A percentile compares a stretch with the other conserved stretches of the same genome.
These are phyloP conservation scores for Calocybe gangraenosa DNA, from an alignment of 768 basidiomycete genomes.

Conservation along the genomic window DNA sequence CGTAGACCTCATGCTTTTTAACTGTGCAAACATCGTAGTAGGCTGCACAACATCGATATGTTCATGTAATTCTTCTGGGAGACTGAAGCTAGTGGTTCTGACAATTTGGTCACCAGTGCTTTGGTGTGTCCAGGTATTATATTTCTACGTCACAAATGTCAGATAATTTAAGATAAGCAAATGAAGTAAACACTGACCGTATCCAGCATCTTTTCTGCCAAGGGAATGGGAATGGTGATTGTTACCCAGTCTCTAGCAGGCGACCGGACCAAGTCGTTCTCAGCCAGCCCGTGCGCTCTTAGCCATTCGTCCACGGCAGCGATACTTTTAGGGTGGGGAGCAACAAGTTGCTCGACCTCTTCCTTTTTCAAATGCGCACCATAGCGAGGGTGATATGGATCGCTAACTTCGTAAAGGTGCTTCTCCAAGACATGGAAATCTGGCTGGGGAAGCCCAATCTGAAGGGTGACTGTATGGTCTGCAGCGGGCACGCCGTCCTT, in stretches of 20 bases:
- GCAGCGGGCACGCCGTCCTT: slow-evolving; percentile 36
- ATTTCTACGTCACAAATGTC: slow-evolving; percentile 40
- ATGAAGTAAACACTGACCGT: slow-evolving; percentile 39
- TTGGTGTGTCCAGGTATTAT: slow-evolving; percentile 55
- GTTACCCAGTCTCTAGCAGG: slow-evolving; percentile 70
- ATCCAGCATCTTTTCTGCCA: slow-evolving; percentile 69
- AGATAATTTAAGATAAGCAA: background rate
- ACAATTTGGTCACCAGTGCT: slow-evolving; percentile 49
- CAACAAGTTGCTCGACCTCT: slow-evolving; percentile 58
- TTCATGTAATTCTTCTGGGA: slow-evolving; percentile 54
- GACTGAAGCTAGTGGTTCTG: slow-evolving; percentile 66
- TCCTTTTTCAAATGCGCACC: slow-evolving; percentile 58
- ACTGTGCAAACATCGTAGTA: slow-evolving; percentile 61
- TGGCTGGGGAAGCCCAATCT: slow-evolving; percentile 53
- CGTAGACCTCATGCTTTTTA: slow-evolving; percentile 36
- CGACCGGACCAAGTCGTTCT: slow-evolving; percentile 46
- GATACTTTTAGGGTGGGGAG: slow-evolving; percentile 52
- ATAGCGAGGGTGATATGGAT: slow-evolving; percentile 51
- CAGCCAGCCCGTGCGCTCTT: slow-evolving; percentile 45
- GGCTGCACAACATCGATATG: slow-evolving; percentile 71
- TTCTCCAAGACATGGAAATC: slow-evolving; percentile 47
- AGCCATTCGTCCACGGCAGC: slow-evolving; percentile 61
- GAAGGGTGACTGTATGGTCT: slow-evolving; percentile 46
- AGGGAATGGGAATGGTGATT: slow-evolving; percentile 48
- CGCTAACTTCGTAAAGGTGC: slow-evolving; percentile 52